Conservation (phyloP, 257 asterid genomes). For the Avicennia marina region DNA sequence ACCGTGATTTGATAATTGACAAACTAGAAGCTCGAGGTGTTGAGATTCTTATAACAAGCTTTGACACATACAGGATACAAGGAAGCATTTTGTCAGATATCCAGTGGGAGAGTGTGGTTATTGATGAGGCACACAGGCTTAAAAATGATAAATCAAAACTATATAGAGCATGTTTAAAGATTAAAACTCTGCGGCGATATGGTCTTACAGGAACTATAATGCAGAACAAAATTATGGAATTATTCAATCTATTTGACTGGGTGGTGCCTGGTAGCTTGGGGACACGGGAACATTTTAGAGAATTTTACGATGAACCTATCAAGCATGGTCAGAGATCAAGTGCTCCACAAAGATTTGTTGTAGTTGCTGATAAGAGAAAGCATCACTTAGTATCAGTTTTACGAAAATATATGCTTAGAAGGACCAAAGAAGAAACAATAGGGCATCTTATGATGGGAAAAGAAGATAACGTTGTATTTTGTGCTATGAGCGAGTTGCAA, state of each 20-base stretch:
- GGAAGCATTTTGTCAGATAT: slow-evolving; percentile 57
- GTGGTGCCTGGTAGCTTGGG: slow-evolving; percentile 85
- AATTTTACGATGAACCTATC: slow-evolving; percentile 91
- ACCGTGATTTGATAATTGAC: slow-evolving; percentile 69
- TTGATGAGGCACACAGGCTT: slow-evolving; percentile 91
- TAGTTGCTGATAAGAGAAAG: slow-evolving; percentile 76
- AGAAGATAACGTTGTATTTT: slow-evolving; percentile 91
- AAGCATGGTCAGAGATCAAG: slow-evolving; percentile 94
- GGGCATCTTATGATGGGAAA: slow-evolving; percentile 98
- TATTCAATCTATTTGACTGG: slow-evolving; percentile 85
- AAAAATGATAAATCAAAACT: slow-evolving; percentile 94
- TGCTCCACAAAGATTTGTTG: slow-evolving; percentile 74
- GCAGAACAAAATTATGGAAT: slow-evolving; percentile 93
- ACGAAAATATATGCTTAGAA: slow-evolving; percentile 70
- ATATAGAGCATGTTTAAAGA: slow-evolving; percentile 56
- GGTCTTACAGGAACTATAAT: slow-evolving; percentile 95
- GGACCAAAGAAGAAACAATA: slow-evolving; percentile 94
- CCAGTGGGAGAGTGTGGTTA: slow-evolving; percentile 74
- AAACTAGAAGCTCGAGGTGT: slow-evolving; percentile 54
- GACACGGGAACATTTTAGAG: slow-evolving; percentile 86
- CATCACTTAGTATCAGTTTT: slow-evolving; percentile 73
- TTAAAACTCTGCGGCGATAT: slow-evolving; percentile 72
- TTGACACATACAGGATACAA: slow-evolving; percentile 86
- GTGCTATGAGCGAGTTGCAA: slow-evolving; percentile 91
- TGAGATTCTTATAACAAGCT: slow-evolving; percentile 84